Evolutionary conservation across 352 stramenopile genomes (phyloP), one percentile per base, ranked within the genome.

Genomic region (Phytophthora citrophthora): DNA sequence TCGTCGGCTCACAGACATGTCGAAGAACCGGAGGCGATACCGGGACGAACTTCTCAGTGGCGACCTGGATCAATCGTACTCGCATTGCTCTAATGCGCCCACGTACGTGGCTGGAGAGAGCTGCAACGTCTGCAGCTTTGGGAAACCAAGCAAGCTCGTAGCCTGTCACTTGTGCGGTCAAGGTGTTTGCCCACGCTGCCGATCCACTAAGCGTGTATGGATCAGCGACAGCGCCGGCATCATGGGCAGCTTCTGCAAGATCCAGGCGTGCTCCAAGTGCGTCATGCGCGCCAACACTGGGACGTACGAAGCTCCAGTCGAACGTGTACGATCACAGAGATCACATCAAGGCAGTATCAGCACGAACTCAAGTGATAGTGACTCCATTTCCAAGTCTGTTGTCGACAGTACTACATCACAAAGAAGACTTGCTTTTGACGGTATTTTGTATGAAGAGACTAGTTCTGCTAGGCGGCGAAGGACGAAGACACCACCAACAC

Each of bases 1-100:
- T 47, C 70, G 74, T 31, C 65, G 77, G 10, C 62, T 86, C 15
- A 86, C 77, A 0, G 47, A 73, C n/a, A 73, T 86, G 50, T 62
- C 62, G 24, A 66, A 54, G 32, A 55, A 73, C 45, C 64, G 52
- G 7, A 44, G 51, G 31, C 54, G 36, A n/a, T 54, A 75, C 20
- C 54, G 52, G 8, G 31, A 51, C 29, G 38, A 48, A 36, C 11
- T 71, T 4, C n/a, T 54, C 27, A 62, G 32, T 16, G 49, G 54
- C 29, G 55, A 36, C 15, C 7, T 32, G 5, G 41, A 58, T 11
- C 65, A 58, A 23, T 54, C 64, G 23, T 61, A 32, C 20, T 65
- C 52, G 24, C 59, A 61, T 13, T 54, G 49, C 16, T 71, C 70
- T 0, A 54, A 18, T 26, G 36, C 34, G 6, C 57, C 51, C 24